Conservation (phyloP, 2,329 filamentous ascomycete species). For the Colletotrichum trifolii region DNA sequence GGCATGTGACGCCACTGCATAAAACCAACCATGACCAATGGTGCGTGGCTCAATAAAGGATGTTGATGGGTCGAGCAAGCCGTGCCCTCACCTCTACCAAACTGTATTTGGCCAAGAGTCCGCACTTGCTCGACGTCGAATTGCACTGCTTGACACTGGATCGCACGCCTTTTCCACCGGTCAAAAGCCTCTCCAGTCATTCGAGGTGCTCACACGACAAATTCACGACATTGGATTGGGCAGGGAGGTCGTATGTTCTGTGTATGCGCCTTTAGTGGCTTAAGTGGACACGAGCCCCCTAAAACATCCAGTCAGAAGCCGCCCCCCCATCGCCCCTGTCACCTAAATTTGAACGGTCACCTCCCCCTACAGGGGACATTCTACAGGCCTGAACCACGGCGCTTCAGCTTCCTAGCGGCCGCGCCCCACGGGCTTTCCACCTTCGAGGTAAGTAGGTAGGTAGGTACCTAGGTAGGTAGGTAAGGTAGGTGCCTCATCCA, state of each 20-base stretch:
- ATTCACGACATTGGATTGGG: constrained; percentile 29
- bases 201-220: constrained; percentile 33
- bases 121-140: not conserved
- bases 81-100: too few species aligned
- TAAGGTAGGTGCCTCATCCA: too few species aligned
- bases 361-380: constrained; percentile 19
- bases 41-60: too few species aligned
- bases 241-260: constrained; percentile 24
- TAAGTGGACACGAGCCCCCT: constrained; percentile 32
- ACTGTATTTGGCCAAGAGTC: not conserved
- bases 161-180: constrained; percentile 1
- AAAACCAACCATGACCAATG: too few species aligned
- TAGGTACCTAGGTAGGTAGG: too few species aligned
- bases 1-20: too few species aligned
- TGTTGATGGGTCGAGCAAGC: too few species aligned
- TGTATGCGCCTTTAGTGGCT: constrained; percentile 32
- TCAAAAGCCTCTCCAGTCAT: constrained; percentile 18
- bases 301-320: constrained; percentile 32
- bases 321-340: constrained; percentile 18
- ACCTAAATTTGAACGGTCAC: constrained; percentile 7
- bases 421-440: constrained; percentile 33
- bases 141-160: not conserved
- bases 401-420: constrained; percentile 19
- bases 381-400: constrained; percentile 15
- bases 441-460: not conserved